phyloP scores from a whole-genome alignment of 2,329 filamentous ascomycete species.

The Epichloe sibirici region DNA sequence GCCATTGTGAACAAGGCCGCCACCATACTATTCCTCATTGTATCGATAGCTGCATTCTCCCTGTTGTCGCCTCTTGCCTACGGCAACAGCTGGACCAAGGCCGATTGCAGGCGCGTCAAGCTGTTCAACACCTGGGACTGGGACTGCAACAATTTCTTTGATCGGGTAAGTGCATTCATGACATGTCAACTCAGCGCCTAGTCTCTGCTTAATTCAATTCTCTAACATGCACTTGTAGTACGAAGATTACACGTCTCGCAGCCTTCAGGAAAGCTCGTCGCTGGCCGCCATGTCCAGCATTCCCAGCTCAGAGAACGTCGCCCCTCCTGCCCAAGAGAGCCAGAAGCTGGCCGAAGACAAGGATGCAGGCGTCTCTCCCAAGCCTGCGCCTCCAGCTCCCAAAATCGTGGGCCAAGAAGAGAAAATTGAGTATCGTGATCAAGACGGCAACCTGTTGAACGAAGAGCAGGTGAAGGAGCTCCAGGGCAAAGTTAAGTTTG shows the following conservation, averaged over 20 bases:
- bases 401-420: slow-evolving; percentile 53
- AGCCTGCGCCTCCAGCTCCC: slow-evolving; percentile 37
- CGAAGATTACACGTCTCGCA: slow-evolving; percentile 8
- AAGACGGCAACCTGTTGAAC: slow-evolving; percentile 77
- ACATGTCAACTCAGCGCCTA: too few relatives aligned
- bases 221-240: slow-evolving; percentile 10
- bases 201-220: neutral
- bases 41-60: slow-evolving; percentile 64
- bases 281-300: slow-evolving; percentile 18
- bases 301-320: slow-evolving; percentile 13
- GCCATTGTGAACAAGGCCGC: slow-evolving; percentile 64
- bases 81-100: slow-evolving; percentile 86
- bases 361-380: slow-evolving; percentile 30
- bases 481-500: slow-evolving; percentile 87
- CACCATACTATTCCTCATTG: slow-evolving; percentile 59
- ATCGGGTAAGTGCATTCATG: slow-evolving; percentile 55
- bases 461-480: slow-evolving; percentile 73
- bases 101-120: slow-evolving; percentile 77
- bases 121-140: slow-evolving; percentile 88
- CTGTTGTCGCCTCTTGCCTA: slow-evolving; percentile 87
- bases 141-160: slow-evolving; percentile 90
- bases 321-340: neutral
- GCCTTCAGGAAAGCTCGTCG: slow-evolving; percentile 10
- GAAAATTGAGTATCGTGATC: slow-evolving; percentile 69
- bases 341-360: neutral